Percentiles rank a stretch among this genome's conserved stretches.
These are phyloP conservation scores for Blastobotrys arbuscula DNA, from an alignment of 1,139 yeast species.

Conservation along the genomic window DNA sequence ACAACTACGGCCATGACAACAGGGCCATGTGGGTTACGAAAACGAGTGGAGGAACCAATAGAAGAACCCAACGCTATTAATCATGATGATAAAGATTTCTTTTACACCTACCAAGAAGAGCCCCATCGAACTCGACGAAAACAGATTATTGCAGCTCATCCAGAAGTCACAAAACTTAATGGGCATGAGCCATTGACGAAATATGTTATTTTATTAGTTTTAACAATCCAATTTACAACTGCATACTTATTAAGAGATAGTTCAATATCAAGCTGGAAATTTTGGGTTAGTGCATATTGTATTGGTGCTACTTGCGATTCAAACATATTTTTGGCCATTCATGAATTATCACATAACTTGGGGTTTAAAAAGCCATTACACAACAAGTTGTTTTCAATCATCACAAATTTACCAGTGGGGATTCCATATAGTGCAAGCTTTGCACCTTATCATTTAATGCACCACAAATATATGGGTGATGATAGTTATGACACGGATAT, in stretches of 20 bases:
- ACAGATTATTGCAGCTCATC: constrained; percentile 65
- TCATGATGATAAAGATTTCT: constrained; percentile 39
- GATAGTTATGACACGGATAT: constrained; percentile 77
- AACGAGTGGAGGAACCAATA: not conserved
- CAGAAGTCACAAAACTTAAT: constrained; percentile 71
- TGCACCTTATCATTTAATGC: constrained; percentile 87
- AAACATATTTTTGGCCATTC: constrained; percentile 79
- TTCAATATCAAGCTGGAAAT: constrained; percentile 49
- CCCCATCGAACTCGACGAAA: constrained; percentile 77
- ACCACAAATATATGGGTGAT: constrained; percentile 90
- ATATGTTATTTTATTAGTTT: constrained; percentile 63
- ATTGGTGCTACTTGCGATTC: constrained; percentile 86
- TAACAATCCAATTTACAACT: constrained; percentile 52
- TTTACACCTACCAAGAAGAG: constrained; percentile 78
- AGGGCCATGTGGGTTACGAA: not conserved
- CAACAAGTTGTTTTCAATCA: constrained; percentile 71
- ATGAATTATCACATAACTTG: constrained; percentile 79
- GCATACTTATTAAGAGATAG: constrained; percentile 60
- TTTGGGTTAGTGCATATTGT: constrained; percentile 60
- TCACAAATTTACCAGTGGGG: constrained; percentile 81
- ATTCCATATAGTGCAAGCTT: constrained; percentile 87
- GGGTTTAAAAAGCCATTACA: constrained; percentile 75
- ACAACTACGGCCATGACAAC: not conserved
- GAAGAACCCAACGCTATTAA: constrained; percentile 2
- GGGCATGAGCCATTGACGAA: constrained; percentile 87